A percentile compares a stretch with the other conserved stretches of the same genome.
These are phyloP conservation scores for Mycena galopus DNA, from an alignment of 768 basidiomycete genomes.

Conservation along the genomic window DNA sequence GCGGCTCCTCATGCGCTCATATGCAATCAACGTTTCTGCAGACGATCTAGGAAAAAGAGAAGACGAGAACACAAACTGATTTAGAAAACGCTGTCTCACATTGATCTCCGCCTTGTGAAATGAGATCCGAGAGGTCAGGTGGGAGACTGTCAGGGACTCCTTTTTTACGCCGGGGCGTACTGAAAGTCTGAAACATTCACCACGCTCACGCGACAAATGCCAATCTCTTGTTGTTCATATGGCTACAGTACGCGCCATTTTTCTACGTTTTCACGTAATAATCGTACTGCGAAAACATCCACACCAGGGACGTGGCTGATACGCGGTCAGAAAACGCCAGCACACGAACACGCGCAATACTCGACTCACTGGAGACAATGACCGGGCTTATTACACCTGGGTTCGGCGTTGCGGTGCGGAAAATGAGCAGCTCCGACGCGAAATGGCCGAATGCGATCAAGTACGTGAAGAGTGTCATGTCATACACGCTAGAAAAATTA, in stretches of 20 bases:
- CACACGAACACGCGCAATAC: not conserved
- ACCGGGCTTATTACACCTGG: slow-evolving; percentile 77
- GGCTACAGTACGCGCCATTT: not conserved
- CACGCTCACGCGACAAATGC: slow-evolving; percentile 2
- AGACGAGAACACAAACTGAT: not conserved
- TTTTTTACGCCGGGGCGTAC: not conserved
- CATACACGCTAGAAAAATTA: slow-evolving; percentile 77
- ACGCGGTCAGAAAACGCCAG: slow-evolving; percentile 28
- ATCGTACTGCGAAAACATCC: slow-evolving; percentile 90
- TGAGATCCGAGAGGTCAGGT: not conserved
- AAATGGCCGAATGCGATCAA: slow-evolving; percentile 94
- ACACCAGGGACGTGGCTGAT: slow-evolving; percentile 76
- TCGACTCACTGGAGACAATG: slow-evolving; percentile 84
- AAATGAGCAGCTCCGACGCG: slow-evolving; percentile 86
- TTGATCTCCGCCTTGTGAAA: not conserved
- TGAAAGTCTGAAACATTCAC: slow-evolving; percentile 13
- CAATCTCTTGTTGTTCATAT: slow-evolving; percentile 9
- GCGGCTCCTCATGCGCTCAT: not conserved
- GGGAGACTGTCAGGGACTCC: not conserved
- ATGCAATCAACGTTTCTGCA: not conserved
- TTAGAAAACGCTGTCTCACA: not conserved
- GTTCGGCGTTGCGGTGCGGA: slow-evolving; percentile 76
- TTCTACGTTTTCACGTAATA: slow-evolving; percentile 71
- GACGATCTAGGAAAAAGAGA: not conserved
- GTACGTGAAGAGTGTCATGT: slow-evolving; percentile 90